Base-by-base conservation (phyloP, 257 asterid species). In the Solanum bukasovii region DNA sequence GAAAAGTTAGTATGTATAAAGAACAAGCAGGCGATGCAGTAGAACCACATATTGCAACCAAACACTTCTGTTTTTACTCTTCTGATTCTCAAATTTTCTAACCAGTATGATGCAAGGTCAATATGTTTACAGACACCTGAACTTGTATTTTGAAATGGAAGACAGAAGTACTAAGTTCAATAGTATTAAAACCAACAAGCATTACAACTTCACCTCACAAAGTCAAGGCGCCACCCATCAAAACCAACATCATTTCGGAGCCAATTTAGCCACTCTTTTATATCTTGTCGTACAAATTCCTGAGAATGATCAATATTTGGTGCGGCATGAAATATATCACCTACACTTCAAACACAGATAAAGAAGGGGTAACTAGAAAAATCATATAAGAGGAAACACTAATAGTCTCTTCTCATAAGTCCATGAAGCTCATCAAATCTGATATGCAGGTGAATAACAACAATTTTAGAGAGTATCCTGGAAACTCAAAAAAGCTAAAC, bases 221-320 rank as follows among this genome's bases (percentile, higher is more conserved):
- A 93, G 87, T 93, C 95, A 42, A 93, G 93, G 81, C 94, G 92
- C 95, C 95, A 93, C 68, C 95, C 95, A 87, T 93, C 95, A 90
- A 90, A 93, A 52, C 95, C 95, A 79, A 93, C 89, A 86, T 93
- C 91, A 83, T 90, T 90, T 27, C 93, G 88, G 33, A 93, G 92
- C 94, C 94, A 93, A 78, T 91, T 86, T 84, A 92, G 87, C 95
- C 95, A 93, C 87, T 91, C 89, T 85, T 89, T 93, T 73, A 93
- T 88, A 88, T 92, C 95, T 63, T 35, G 90, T 61, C 92, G 89
- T 31, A 93, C 95, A 88, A 93, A 93, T 75, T 90, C 92, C 89
- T 93, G 94, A 37, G 94, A 93, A 88, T 93, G 95, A 87, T 93
- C 95, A 84, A 93, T 75, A 38, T 93, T 93, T 86, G 95, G 95